A percentile compares a stretch with the other conserved stretches of the same genome.
These are phyloP conservation scores for Solanum appendiculatum DNA, from an alignment of 257 asterid genomes.

Conservation along the genomic window DNA sequence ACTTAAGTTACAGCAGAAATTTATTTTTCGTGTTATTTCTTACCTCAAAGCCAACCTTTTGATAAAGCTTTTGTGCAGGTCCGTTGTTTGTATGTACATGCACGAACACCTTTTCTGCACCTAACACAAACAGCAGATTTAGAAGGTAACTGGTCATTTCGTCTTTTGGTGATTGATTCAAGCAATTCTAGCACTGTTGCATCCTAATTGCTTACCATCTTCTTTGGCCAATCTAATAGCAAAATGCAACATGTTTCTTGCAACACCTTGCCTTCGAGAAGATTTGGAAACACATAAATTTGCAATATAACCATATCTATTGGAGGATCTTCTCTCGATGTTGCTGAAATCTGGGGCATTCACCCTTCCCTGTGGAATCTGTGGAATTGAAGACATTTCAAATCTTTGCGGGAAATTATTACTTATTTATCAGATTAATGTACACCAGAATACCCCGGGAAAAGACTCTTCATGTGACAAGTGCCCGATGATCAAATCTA, in stretches of 20 bases:
- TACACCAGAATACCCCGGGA: conserved; percentile 37
- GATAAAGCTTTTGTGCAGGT: conserved; percentile 44
- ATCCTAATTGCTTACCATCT: conserved; percentile 27
- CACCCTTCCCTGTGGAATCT: conserved; percentile 37
- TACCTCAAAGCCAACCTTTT: conserved; percentile 62
- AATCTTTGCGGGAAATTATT: neutral
- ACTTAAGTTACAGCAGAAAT: neutral
- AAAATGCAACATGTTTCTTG: conserved; percentile 38
- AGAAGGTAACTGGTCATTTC: too few species aligned
- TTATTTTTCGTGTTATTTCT: neutral
- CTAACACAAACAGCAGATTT: conserved; percentile 17
- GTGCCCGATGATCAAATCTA: conserved; percentile 48
- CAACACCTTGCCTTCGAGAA: conserved; percentile 64
- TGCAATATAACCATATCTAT: conserved; percentile 44
- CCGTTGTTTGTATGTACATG: conserved; percentile 50
- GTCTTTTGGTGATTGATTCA: neutral
- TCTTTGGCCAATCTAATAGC: conserved; percentile 31
- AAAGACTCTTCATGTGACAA: conserved; percentile 34
- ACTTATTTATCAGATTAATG: neutral
- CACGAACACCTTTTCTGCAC: conserved; percentile 48
- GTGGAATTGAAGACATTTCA: conserved; percentile 1
- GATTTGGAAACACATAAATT: conserved; percentile 68
- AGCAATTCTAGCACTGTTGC: neutral
- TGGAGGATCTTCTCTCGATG: conserved; percentile 9
- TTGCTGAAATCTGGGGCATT: conserved; percentile 29